Base-by-base conservation (phyloP, 805 yeast species). In the Candida nemodendra region DNA sequence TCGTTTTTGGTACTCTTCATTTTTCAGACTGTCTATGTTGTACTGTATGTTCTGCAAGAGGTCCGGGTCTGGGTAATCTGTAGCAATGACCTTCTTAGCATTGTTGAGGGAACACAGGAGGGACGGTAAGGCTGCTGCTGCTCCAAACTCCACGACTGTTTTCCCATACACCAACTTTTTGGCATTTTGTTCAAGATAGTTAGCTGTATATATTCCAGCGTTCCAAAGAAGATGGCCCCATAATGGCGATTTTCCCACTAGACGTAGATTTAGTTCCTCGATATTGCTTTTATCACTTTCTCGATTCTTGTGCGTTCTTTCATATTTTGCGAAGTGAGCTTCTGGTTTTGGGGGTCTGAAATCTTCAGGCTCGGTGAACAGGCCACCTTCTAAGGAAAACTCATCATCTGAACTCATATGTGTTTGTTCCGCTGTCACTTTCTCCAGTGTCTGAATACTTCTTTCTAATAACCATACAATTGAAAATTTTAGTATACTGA, bases 211-310 rank as follows among this genome's bases (percentile, higher is more conserved):
- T 26, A 80, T 79, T 15, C 97, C 97, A 1, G 99, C 98, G 57
- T 93, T 93, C 99, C 99, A 93, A 18, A 93, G 68, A 27, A 90
- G 62, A 66, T 93, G 99, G 3, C 98, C 99, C 98, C 98, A 93
- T 35, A 93, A 66, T 31, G 99, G 99, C 12, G 95, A 87, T 42
- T 78, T 72, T 1, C 98, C 99, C 13, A 93, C 95, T 25, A 93
- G 69, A 53, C 88, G 74, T 23, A 93, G 62, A 17, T 71, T 65
- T 27, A 90, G 44, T 31, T 47, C 47, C 11, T 50, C 75, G 32
- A 69, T 61, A 14, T 64, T 69, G 8, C 38, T 30, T 6, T 62
- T 61, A 9, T 56, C 55, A 6, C 61, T 50, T 14, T 61, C 62
- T 3, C 26, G 16, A 15, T 40, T 34, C 7, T 25, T 28, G 15